Percentiles rank a stretch among this genome's conserved stretches.
phyloP scores from a whole-genome alignment of 106 monocot genomes.

The Phalaenopsis equestris region DNA sequence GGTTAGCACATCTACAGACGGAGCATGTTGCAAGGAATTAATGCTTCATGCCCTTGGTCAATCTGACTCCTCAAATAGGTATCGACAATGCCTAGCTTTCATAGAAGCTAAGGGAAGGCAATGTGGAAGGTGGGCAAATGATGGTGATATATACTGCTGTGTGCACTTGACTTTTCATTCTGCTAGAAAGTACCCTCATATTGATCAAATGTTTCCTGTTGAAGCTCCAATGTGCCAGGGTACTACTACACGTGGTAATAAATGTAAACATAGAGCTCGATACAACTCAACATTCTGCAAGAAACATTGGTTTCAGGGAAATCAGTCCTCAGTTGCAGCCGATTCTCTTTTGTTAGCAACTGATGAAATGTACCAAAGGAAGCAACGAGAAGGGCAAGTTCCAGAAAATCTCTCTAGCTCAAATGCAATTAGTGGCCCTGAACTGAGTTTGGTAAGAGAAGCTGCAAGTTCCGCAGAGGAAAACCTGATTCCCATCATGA shows the following conservation, averaged over 20 bases:
- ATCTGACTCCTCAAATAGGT: conserved; percentile 16
- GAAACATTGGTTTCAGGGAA: conserved; percentile 50
- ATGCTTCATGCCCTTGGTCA: conserved; percentile 8
- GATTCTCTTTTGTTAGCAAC: conserved; percentile 12
- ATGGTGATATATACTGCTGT: conserved; percentile 85
- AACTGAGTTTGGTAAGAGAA: conserved; percentile 11
- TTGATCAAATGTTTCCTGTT: conserved; percentile 24
- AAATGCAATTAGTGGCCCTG: conserved; percentile 17
- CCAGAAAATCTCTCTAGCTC: conserved; percentile 17
- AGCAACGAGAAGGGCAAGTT: conserved; percentile 14
- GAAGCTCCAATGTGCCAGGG: conserved; percentile 78
- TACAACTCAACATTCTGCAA: conserved; percentile 79
- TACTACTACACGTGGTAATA: conserved; percentile 70
- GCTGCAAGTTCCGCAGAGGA: conserved; percentile 17
- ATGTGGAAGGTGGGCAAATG: conserved; percentile 96
- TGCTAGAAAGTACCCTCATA: conserved; percentile 20
- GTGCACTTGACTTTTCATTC: conserved; percentile 52
- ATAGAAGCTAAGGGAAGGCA: conserved; percentile 79
- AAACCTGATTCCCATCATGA: conserved; percentile 22
- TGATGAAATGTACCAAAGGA: conserved; percentile 18
- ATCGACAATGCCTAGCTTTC: conserved; percentile 66
- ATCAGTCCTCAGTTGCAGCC: conserved; percentile 7
- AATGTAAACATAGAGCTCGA: conserved; percentile 88
- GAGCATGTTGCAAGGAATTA: conserved; percentile 6
- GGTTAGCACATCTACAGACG: background rate